Evolutionary conservation across 139 green algal genomes (phyloP).

Genomic region (Pseudopediastrum boryanum): DNA sequence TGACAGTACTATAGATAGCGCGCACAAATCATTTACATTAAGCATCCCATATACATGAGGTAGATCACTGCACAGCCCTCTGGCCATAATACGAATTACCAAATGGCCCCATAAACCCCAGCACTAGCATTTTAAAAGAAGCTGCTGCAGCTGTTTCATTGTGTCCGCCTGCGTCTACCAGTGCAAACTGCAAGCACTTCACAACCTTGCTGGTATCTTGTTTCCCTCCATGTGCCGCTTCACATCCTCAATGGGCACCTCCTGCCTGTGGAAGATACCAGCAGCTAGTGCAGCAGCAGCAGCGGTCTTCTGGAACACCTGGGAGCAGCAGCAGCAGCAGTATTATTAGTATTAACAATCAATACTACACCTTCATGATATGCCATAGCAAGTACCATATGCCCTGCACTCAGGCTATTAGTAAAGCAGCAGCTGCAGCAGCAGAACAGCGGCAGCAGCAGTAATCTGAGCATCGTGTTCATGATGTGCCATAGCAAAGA

Average conservation of each 20-base stretch:
- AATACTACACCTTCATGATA: no score
- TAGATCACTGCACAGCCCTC: background rate
- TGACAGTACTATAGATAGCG: no score
- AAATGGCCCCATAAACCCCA: no score
- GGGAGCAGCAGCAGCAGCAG: slow-evolving; percentile 18
- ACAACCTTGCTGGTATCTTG: slow-evolving; percentile 80
- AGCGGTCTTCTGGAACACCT: slow-evolving; percentile 78
- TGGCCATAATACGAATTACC: background rate
- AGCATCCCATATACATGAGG: background rate
- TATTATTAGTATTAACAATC: no score
- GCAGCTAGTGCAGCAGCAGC: slow-evolving; percentile 93
- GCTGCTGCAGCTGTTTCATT: no score
- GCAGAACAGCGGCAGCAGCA: background rate
- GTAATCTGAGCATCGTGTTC: background rate
- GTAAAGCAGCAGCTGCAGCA: background rate
- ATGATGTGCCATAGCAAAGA: background rate
- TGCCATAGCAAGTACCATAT: no score
- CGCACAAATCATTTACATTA: no score
- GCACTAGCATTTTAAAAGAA: no score
- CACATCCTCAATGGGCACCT: slow-evolving; percentile 92
- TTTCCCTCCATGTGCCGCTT: slow-evolving; percentile 88
- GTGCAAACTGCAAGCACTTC: background rate
- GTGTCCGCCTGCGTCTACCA: no score
- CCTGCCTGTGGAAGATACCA: slow-evolving; percentile 96
- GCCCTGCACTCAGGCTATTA: no score